phyloP scores from a whole-genome alignment of 768 basidiomycete genomes.

The Gloeostereum incarnatum region DNA sequence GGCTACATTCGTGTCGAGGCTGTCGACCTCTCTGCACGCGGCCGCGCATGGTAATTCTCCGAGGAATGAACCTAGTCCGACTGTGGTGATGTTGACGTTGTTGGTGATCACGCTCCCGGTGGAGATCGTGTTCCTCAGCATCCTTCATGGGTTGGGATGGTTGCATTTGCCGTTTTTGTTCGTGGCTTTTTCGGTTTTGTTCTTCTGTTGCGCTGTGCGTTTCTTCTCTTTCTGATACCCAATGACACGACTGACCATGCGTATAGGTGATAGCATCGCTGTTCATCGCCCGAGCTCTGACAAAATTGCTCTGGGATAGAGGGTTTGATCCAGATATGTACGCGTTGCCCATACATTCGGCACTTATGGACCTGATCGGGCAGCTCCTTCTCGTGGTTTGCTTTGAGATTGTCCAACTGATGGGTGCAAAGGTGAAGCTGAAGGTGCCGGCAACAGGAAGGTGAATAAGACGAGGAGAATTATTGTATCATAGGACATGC shows the following conservation, averaged over 20 bases:
- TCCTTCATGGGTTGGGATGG: constrained; percentile 69
- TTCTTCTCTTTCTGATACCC: constrained; percentile 4
- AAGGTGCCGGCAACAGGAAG: no score
- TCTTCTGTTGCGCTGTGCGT: constrained; percentile 75
- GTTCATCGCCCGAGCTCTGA: constrained; percentile 52
- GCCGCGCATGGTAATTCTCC: constrained; percentile 29
- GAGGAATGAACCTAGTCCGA: constrained; percentile 27
- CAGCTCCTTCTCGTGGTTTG: constrained; percentile 72
- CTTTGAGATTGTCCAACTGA: constrained; percentile 52
- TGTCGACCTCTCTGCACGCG: constrained; percentile 83
- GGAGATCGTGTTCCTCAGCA: constrained; percentile 60
- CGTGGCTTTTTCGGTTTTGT: constrained; percentile 51
- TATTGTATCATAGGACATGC: no score
- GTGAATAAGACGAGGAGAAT: no score
- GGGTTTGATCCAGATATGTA: constrained; percentile 86
- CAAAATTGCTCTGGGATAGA: constrained; percentile 69
- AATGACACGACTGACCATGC: background rate
- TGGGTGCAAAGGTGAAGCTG: constrained; percentile 24
- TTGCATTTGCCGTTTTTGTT: constrained; percentile 63
- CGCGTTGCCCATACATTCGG: constrained; percentile 88
- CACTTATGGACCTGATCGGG: constrained; percentile 78
- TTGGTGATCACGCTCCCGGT: constrained; percentile 73
- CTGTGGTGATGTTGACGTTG: constrained; percentile 59
- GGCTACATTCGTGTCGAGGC: constrained; percentile 82
- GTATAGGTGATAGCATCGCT: constrained; percentile 65